Base-by-base conservation (phyloP, 768 basidiomycete genomes). In the Trametes villosa region DNA sequence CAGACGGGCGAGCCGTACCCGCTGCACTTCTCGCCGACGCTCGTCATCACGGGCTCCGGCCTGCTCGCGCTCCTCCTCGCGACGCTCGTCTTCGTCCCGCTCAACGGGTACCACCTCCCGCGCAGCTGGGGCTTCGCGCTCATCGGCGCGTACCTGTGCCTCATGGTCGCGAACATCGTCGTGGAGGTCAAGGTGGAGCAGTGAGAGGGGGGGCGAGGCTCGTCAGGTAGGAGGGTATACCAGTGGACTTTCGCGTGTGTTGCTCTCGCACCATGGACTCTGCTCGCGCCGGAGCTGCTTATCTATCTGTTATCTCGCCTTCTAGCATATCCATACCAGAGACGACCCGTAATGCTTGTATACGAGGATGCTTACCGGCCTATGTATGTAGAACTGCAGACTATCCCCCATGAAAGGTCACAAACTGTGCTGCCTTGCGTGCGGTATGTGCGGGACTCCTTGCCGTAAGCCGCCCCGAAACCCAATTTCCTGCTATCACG, bases 41-140 rank as follows among this genome's bases (percentile, higher is more conserved):
- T 98, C 45, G 77, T 95, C 72, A 89, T 94, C 65, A 96, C 92
- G 70, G 79, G 87, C 7, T 73, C 89, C 6, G 94, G 96, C 9
- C 79, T 99, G n/a, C 80, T 99, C 9, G 70, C 78, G 36, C 76
- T 99, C 11, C 79, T 99, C 12, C 67, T 85, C 17, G 77, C 83
- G 24, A 98, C 95, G 4, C 75, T 96, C 38, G 74, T 96, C 49
- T 84, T 90, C 65, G 92, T 98, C 0, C 96, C 97, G 1, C 70
- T 88, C 57, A 96, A 97, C 67, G 86, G 84, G 29, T 98, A 90
- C 70, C 79, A 84, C 67, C 82, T 98, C 46, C 87, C 91, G 38
- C 79, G 88, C 53, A 77, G 80, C 48, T 98, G 94, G 94, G 96
- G 94, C 0, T 66, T 89, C 27, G 83, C 91, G 66, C 79, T 98